Conservation (phyloP, 441 rosid genomes). For the Mallotus repandus region DNA sequence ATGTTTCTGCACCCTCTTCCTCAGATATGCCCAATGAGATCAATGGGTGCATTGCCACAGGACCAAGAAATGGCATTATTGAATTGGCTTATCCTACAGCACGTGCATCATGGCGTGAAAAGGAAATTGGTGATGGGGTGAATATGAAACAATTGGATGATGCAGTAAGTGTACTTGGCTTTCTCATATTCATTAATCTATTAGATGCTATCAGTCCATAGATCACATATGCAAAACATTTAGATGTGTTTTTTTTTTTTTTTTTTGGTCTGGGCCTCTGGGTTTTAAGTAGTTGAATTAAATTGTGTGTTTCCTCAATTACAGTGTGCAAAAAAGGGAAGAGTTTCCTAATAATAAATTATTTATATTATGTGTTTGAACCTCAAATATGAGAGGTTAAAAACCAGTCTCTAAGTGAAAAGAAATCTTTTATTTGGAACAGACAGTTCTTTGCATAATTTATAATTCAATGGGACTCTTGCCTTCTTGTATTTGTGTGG, state of each 20-base stretch:
- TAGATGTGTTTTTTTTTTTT: not conserved
- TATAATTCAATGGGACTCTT: not conserved
- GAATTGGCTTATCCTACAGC: slow-evolving; percentile 32
- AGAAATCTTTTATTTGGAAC: not conserved
- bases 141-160: slow-evolving; percentile 37
- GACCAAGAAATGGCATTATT: slow-evolving; percentile 26
- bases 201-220: slow-evolving; percentile 2
- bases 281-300: not conserved
- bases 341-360: not conserved
- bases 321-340: not conserved
- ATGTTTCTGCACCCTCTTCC: slow-evolving; percentile 25
- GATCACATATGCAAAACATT: not conserved
- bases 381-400: not conserved
- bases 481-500: not conserved
- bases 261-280: not conserved
- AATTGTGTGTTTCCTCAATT: not conserved
- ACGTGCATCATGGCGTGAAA: slow-evolving; percentile 32
- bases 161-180: slow-evolving; percentile 34
- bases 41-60: slow-evolving; percentile 16
- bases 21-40: slow-evolving; percentile 26
- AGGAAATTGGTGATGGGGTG: slow-evolving; percentile 29
- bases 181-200: slow-evolving; percentile 12
- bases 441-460: not conserved
- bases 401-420: too few species aligned
- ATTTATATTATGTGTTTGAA: slow-evolving; percentile 2